Evolutionary conservation across 2,329 filamentous ascomycete species (phyloP).

Genomic region (Pyrenochaeta sp.): DNA sequence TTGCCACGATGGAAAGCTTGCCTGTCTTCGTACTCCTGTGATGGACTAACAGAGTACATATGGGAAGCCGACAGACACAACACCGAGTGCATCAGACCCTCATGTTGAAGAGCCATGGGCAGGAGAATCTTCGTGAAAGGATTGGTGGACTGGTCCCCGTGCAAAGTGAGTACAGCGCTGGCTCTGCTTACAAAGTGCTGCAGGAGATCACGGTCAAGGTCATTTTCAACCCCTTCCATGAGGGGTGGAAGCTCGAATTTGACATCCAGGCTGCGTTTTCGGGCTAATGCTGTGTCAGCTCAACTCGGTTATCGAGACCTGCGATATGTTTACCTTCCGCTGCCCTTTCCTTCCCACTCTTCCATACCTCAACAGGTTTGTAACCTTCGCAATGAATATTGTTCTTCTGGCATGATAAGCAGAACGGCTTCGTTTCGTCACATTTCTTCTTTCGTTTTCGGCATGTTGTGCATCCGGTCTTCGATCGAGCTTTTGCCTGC

Average conservation of each 20-base stretch:
- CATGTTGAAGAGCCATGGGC: conserved; percentile 80
- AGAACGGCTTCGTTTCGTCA: conserved; percentile 58
- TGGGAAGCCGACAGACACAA: conserved; percentile 85
- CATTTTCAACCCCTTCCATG: conserved; percentile 82
- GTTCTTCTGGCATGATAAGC: conserved; percentile 90
- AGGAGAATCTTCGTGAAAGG: conserved; percentile 86
- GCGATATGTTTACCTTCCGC: conserved; percentile 63
- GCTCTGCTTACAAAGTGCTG: conserved; percentile 83
- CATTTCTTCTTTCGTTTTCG: conserved; percentile 69
- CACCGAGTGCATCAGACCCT: conserved; percentile 89
- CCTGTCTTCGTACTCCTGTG: conserved; percentile 61
- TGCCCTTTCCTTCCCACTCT: conserved; percentile 79
- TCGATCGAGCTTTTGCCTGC: conserved; percentile 75
- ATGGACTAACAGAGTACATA: conserved; percentile 61
- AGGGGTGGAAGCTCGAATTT: conserved; percentile 65
- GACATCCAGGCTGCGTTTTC: conserved; percentile 44
- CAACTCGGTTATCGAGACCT: conserved; percentile 1
- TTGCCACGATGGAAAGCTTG: conserved; percentile 53
- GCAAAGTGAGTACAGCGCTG: conserved; percentile 82
- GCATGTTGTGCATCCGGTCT: conserved; percentile 68
- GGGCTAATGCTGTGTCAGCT: conserved; percentile 37
- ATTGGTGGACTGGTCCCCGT: conserved; percentile 77
- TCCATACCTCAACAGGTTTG: conserved; percentile 86
- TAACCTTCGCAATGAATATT: conserved; percentile 92
- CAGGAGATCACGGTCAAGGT: conserved; percentile 81